These are phyloP conservation scores for Phalaenopsis equestris DNA, from an alignment of 106 monocot species.

Conservation along the genomic window DNA sequence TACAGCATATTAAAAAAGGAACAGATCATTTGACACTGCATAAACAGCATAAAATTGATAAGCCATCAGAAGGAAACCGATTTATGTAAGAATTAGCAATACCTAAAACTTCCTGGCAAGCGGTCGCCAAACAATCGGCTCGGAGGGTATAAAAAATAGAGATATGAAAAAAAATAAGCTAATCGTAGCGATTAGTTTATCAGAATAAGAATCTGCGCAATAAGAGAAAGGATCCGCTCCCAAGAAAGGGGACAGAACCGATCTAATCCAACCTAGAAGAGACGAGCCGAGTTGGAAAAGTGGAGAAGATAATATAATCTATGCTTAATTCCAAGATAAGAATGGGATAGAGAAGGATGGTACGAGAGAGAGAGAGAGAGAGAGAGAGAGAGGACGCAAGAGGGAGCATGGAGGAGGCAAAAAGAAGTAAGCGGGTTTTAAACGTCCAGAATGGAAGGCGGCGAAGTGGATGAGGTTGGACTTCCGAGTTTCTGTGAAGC, in stretches of 20 bases:
- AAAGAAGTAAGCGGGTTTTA: not conserved
- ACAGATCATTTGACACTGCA: not conserved
- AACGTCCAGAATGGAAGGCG: not conserved
- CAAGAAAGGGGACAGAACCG: not conserved
- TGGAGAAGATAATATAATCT: not conserved
- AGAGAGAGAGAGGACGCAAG: not conserved
- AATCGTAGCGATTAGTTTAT: not conserved
- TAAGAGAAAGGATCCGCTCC: not conserved
- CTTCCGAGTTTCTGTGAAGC: not conserved
- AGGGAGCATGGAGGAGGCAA: not conserved
- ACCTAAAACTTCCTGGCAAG: not conserved
- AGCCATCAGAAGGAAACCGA: not conserved
- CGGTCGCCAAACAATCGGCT: not conserved
- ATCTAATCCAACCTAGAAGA: not conserved
- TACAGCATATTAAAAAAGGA: not conserved
- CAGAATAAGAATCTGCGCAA: not conserved
- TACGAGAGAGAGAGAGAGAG: not conserved
- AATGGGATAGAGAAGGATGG: not conserved
- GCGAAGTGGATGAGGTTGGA: conserved; percentile 7
- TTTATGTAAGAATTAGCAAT: not conserved
- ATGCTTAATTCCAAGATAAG: not conserved
- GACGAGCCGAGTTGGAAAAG: not conserved
- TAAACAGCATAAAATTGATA: not conserved
- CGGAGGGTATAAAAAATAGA: not conserved
- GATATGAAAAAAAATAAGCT: not conserved